phyloP scores from a whole-genome alignment of 129 eudicot species.

The Lactuca saligna region DNA sequence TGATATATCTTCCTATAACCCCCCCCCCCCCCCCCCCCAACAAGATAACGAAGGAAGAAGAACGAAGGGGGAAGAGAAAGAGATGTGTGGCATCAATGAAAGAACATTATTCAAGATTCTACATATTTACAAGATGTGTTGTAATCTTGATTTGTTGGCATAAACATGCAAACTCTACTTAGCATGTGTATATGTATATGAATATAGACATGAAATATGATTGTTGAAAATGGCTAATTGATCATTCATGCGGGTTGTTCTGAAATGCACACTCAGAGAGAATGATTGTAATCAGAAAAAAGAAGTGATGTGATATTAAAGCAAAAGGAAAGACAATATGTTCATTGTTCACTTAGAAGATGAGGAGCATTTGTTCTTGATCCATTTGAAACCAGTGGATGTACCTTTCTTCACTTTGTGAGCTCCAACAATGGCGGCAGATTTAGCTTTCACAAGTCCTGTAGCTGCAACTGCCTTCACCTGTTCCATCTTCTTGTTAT shows the following conservation, averaged over 20 bases:
- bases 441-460: conserved; percentile 48
- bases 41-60: conserved; percentile 6
- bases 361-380: conserved; percentile 47
- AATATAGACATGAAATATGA: background rate
- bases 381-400: conserved; percentile 48
- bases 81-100: conserved; percentile 23
- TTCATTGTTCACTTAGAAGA: conserved; percentile 34
- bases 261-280: conserved; percentile 24
- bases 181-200: background rate
- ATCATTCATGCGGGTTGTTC: conserved; percentile 22
- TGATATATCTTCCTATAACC: background rate
- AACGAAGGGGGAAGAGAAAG: conserved; percentile 2
- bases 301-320: conserved; percentile 8
- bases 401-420: conserved; percentile 54
- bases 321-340: conserved; percentile 2
- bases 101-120: conserved; percentile 38
- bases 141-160: conserved; percentile 37
- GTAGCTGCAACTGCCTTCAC: conserved; percentile 50
- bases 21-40: background rate
- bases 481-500: conserved; percentile 46
- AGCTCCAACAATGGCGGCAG: conserved; percentile 49
- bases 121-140: conserved; percentile 36
- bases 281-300: conserved; percentile 18
- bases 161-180: conserved; percentile 19
- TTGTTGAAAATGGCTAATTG: conserved; percentile 10